Evolutionary conservation across 371 early-diverging fungal genomes (phyloP).

Genomic region (Umbelopsis sp.): DNA sequence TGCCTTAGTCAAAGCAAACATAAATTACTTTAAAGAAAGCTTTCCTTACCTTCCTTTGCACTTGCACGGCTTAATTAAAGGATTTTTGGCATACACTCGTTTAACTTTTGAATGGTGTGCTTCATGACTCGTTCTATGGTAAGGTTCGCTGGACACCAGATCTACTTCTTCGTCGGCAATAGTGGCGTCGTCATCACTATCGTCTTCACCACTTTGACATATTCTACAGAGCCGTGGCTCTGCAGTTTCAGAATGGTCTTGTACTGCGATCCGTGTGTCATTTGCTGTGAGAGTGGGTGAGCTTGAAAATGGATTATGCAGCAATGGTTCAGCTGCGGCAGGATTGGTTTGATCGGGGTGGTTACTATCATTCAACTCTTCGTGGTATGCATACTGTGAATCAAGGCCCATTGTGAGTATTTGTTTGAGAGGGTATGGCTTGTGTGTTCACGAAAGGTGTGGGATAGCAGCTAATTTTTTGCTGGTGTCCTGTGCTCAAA

Average conservation of each 20-base stretch:
- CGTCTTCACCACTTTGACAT: constrained; percentile 24
- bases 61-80: constrained; percentile 36
- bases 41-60: constrained; percentile 28
- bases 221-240: constrained; percentile 25
- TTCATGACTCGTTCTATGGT: constrained; percentile 5
- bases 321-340: neutral
- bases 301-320: neutral
- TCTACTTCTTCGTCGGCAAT: constrained; percentile 14
- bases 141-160: neutral
- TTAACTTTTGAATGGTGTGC: neutral
- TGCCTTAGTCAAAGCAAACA: neutral
- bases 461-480: neutral
- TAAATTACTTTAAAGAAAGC: too few relatives aligned
- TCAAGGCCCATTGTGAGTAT: neutral
- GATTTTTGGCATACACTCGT: constrained; percentile 24
- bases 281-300: neutral
- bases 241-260: neutral
- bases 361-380: too few relatives aligned
- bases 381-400: neutral
- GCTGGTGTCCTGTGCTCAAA: neutral
- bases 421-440: too few relatives aligned
- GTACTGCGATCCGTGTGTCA: neutral
- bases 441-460: neutral
- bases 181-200: constrained; percentile 22
- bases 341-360: too few relatives aligned